These are phyloP conservation scores for Pueraria montana DNA, from an alignment of 306 rosid genomes.

Conservation along the genomic window DNA sequence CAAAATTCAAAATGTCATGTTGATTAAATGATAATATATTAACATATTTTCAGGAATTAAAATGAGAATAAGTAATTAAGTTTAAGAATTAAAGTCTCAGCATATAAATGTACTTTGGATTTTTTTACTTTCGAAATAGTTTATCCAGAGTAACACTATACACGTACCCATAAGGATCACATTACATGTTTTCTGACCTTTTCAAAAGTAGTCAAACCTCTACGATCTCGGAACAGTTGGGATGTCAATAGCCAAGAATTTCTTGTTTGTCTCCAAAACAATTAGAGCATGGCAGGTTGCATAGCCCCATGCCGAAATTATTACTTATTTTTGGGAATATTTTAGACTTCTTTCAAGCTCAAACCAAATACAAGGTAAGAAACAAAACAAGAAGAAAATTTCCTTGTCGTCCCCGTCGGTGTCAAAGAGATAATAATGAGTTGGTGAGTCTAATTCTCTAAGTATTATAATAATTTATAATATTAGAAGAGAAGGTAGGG, in stretches of 20 bases:
- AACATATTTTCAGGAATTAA: too few species aligned
- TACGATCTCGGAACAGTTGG: not conserved
- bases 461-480: constrained; percentile 30
- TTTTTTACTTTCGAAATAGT: too few species aligned
- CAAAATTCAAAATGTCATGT: too few species aligned
- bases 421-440: constrained; percentile 2
- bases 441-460: constrained; percentile 36
- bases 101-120: too few species aligned
- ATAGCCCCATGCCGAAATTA: not conserved
- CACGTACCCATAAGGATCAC: not conserved
- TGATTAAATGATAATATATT: too few species aligned
- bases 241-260: constrained; percentile 3
- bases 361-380: constrained; percentile 16
- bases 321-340: not conserved
- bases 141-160: not conserved
- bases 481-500: not conserved
- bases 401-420: constrained; percentile 38
- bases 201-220: constrained; percentile 37
- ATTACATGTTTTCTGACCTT: not conserved
- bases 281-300: constrained; percentile 2
- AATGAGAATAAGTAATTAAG: too few species aligned
- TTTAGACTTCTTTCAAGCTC: not conserved
- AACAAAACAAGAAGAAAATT: constrained; percentile 19
- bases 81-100: too few species aligned
- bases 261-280: not conserved